Evolutionary conservation across 176 grass and related monocot species (phyloP).

Genomic region (Eremochloa ophiuroides): DNA sequence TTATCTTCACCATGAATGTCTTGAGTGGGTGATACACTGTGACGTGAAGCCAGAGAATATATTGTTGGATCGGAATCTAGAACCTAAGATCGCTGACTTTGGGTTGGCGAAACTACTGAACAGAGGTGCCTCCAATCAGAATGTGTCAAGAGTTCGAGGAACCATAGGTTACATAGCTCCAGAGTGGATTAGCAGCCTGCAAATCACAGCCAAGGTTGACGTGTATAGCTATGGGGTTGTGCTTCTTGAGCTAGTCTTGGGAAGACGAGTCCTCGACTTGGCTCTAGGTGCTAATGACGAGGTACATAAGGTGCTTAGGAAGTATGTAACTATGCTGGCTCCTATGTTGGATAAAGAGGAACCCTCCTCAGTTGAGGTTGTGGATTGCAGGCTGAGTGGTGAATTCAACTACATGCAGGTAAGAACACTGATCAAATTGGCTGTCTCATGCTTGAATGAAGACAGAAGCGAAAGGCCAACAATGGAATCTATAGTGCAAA

Average conservation of each 20-base stretch:
- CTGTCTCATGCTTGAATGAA: constrained; percentile 14
- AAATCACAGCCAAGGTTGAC: constrained; percentile 6
- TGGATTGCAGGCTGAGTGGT: neutral
- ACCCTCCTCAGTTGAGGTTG: neutral
- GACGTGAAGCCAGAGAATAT: constrained; percentile 39
- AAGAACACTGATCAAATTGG: constrained; percentile 1
- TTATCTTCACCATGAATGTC: constrained; percentile 46
- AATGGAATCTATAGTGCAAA: constrained; percentile 12
- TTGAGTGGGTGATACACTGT: constrained; percentile 47
- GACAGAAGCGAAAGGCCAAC: constrained; percentile 9
- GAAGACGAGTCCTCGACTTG: constrained; percentile 1
- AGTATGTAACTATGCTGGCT: neutral
- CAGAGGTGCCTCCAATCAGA: constrained; percentile 3
- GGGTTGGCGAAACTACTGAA: constrained; percentile 10
- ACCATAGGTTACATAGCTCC: constrained; percentile 9
- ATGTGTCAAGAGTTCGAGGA: constrained; percentile 8
- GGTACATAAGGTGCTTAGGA: constrained; percentile 1
- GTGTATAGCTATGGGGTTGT: constrained; percentile 22
- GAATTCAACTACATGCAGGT: neutral
- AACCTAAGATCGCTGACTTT: constrained; percentile 13
- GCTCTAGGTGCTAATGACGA: neutral
- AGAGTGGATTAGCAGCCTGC: constrained; percentile 19
- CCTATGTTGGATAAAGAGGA: neutral
- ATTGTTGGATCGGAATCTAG: constrained; percentile 10
- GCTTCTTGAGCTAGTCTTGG: constrained; percentile 17